A percentile compares a stretch with the other conserved stretches of the same genome.
Conservation (phyloP, 306 rosid species). For the Inga leiocalycina region DNA sequence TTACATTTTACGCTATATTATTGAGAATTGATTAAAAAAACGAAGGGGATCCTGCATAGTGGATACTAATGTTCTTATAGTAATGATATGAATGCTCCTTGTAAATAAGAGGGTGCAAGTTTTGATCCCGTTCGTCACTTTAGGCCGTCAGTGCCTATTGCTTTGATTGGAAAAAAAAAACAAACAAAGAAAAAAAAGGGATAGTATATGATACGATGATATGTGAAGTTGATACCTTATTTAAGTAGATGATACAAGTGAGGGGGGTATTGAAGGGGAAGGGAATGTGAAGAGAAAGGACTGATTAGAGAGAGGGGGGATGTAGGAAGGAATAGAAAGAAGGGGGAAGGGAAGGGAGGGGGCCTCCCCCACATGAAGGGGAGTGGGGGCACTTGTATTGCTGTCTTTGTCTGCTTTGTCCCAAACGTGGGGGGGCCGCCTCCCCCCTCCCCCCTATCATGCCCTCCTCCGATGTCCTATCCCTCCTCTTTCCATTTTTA, state of each 20-base stretch:
- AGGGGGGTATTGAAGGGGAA: background rate
- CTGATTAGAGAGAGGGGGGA: slow-evolving; percentile 44
- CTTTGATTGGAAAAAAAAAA: too few species aligned
- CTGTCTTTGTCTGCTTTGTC: slow-evolving; percentile 46
- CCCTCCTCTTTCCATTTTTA: background rate
- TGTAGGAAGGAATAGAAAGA: slow-evolving; percentile 42
- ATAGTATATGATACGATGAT: too few species aligned
- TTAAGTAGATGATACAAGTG: background rate
- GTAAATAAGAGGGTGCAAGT: too few species aligned
- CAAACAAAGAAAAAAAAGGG: too few species aligned
- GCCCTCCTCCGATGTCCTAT: background rate
- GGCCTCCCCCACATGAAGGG: background rate
- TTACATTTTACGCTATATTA: too few species aligned
- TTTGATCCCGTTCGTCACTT: too few species aligned
- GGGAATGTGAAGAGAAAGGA: background rate
- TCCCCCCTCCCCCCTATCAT: background rate
- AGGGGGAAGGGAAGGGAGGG: background rate
- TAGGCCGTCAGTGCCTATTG: too few species aligned
- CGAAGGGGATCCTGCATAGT: too few species aligned
- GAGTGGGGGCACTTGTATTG: background rate
- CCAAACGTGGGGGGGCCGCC: slow-evolving; percentile 23
- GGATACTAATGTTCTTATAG: too few species aligned
- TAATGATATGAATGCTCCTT: too few species aligned
- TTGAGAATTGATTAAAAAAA: too few species aligned
- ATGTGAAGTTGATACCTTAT: too few species aligned